Conservation (phyloP, 306 rosid species). For the Mimosa pudica region DNA sequence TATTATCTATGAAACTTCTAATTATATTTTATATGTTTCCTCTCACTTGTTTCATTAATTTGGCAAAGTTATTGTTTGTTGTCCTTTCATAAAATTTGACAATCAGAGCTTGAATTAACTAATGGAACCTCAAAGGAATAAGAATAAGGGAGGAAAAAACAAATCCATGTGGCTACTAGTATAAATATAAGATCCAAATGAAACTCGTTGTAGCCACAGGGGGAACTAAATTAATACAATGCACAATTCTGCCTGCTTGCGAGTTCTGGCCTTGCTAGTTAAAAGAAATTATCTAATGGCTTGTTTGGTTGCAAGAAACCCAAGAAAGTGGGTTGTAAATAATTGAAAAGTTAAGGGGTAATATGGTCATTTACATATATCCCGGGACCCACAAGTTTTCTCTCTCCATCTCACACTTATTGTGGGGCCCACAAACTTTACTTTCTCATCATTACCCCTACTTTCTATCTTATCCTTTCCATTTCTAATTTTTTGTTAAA, state of each 20-base stretch:
- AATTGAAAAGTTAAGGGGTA: no score
- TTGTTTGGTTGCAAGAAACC: no score
- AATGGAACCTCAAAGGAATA: neutral
- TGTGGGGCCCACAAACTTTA: no score
- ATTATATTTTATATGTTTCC: neutral
- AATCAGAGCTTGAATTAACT: neutral
- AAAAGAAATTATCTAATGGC: neutral
- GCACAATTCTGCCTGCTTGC: neutral
- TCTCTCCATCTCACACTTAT: no score
- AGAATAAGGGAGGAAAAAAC: no score
- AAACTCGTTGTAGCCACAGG: neutral
- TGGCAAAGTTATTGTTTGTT: neutral
- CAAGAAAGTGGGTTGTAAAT: no score
- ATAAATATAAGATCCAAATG: neutral
- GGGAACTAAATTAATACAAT: neutral
- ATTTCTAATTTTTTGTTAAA: no score
- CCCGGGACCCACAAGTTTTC: no score
- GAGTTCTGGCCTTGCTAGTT: neutral
- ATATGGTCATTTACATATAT: no score
- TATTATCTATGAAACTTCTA: neutral
- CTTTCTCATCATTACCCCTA: no score
- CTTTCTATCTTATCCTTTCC: no score
- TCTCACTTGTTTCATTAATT: neutral
- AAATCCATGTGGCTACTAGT: neutral
- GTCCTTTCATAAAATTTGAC: neutral